A percentile compares a stretch with the other conserved stretches of the same genome.
phyloP scores from a whole-genome alignment of 2,329 filamentous ascomycete species.

The Phialemonium atrogriseum region DNA sequence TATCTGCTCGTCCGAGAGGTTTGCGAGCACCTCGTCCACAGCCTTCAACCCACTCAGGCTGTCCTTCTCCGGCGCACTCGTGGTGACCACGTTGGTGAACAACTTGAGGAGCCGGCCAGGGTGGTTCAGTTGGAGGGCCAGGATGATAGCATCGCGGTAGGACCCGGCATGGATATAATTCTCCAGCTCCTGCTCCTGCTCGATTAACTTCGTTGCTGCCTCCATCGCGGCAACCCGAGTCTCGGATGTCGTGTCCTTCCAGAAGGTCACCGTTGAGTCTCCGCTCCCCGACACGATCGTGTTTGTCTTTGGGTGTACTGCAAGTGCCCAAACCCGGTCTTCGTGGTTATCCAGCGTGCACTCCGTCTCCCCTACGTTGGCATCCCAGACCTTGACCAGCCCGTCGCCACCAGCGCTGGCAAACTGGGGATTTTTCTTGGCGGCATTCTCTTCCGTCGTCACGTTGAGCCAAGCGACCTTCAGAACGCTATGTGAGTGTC shows the following conservation, averaged over 20 bases:
- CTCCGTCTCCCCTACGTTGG: constrained; percentile 73
- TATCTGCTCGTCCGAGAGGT: constrained; percentile 75
- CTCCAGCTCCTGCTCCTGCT: constrained; percentile 89
- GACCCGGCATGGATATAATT: constrained; percentile 85
- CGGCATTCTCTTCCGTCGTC: constrained; percentile 37
- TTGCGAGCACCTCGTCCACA: constrained; percentile 78
- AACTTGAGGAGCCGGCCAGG: constrained; percentile 77
- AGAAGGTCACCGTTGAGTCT: constrained; percentile 90
- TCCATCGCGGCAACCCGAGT: constrained; percentile 68
- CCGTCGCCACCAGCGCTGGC: constrained; percentile 89
- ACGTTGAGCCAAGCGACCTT: constrained; percentile 81
- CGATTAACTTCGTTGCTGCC: constrained; percentile 66
- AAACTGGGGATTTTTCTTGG: constrained; percentile 59
- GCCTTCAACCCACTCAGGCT: constrained; percentile 57
- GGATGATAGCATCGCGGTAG: constrained; percentile 85
- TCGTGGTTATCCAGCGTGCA: constrained; percentile 95
- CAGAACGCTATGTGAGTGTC: constrained; percentile 89
- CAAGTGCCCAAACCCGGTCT: constrained; percentile 87
- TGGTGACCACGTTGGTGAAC: constrained; percentile 71
- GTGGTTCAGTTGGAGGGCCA: constrained; percentile 90
- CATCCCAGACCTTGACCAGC: constrained; percentile 93
- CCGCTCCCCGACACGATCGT: constrained; percentile 83
- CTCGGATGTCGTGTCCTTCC: constrained; percentile 80
- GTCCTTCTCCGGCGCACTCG: constrained; percentile 47
- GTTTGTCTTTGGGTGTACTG: constrained; percentile 60